Evolutionary conservation across 345 rosid species (phyloP).

Genomic region (Streptanthus diversifolius): DNA sequence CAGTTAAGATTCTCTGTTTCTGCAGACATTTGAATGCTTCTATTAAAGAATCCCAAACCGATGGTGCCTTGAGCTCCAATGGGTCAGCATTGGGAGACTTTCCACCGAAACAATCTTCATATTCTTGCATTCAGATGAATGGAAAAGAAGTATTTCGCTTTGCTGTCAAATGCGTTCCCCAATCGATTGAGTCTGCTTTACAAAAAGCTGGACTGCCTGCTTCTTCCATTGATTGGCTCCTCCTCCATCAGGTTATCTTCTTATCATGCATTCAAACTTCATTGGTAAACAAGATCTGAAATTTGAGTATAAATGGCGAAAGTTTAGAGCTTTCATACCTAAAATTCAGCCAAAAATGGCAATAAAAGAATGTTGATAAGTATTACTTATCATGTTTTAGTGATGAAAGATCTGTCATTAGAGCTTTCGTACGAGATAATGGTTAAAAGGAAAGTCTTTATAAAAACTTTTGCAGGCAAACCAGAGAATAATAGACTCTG

Average conservation of each 20-base stretch:
- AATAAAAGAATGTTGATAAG: too few relatives aligned
- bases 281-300: not conserved
- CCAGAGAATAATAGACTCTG: slow-evolving; percentile 90
- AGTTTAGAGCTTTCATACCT: not conserved
- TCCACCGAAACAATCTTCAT: slow-evolving; percentile 55
- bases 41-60: slow-evolving; percentile 39
- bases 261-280: not conserved
- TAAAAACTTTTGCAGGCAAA: slow-evolving; percentile 64
- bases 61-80: slow-evolving; percentile 51
- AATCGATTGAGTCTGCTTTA: slow-evolving; percentile 70
- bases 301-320: not conserved
- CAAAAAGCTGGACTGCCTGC: slow-evolving; percentile 69
- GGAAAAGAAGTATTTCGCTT: slow-evolving; percentile 95
- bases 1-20: not conserved
- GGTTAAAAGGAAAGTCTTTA: not conserved
- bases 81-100: slow-evolving; percentile 55
- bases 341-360: not conserved
- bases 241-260: slow-evolving; percentile 81
- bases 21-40: slow-evolving; percentile 72
- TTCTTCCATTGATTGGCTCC: slow-evolving; percentile 80
- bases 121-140: slow-evolving; percentile 77
- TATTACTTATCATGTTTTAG: not conserved
- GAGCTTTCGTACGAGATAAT: not conserved
- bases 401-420: not conserved
- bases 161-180: slow-evolving; percentile 81